Conservation (phyloP, 2,329 filamentous ascomycete species). For the Clonostachys byssicola region DNA sequence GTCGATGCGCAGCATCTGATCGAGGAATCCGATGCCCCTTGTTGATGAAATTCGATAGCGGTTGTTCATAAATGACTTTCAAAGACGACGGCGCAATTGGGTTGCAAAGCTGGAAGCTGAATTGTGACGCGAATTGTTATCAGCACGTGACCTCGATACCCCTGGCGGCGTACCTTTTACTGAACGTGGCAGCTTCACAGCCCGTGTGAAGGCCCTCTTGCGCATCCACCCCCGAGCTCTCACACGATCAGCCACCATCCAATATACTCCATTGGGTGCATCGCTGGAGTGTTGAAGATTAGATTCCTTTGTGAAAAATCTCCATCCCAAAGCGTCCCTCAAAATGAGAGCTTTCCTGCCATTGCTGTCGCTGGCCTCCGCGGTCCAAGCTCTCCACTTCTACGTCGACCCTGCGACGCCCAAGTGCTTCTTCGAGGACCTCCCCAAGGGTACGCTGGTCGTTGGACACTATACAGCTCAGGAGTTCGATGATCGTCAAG, state of each 20-base stretch:
- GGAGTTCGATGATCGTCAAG: conserved; percentile 70
- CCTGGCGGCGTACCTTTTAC: conserved; percentile 27
- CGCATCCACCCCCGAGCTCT: conserved; percentile 2
- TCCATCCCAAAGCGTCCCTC: background rate
- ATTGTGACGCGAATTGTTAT: background rate
- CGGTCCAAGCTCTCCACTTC: conserved; percentile 86
- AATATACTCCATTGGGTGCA: background rate
- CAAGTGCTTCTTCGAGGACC: conserved; percentile 98
- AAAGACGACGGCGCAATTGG: too few species aligned
- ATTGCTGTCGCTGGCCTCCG: conserved; percentile 59
- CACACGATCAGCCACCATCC: background rate
- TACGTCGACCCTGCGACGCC: conserved; percentile 81
- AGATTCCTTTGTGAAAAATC: background rate
- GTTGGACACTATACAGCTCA: conserved; percentile 88
- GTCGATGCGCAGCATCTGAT: too few species aligned
- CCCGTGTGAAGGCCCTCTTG: background rate
- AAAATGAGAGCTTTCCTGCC: conserved; percentile 58
- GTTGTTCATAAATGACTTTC: too few species aligned
- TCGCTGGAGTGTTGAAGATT: background rate
- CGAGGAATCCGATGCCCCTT: too few species aligned
- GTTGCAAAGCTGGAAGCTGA: too few species aligned
- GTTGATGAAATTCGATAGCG: too few species aligned
- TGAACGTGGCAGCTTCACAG: conserved; percentile 50
- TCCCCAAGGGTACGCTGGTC: conserved; percentile 95
- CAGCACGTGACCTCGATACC: conserved; percentile 25